phyloP scores from a whole-genome alignment of 768 basidiomycete species.

The Suillus subalutaceus region DNA sequence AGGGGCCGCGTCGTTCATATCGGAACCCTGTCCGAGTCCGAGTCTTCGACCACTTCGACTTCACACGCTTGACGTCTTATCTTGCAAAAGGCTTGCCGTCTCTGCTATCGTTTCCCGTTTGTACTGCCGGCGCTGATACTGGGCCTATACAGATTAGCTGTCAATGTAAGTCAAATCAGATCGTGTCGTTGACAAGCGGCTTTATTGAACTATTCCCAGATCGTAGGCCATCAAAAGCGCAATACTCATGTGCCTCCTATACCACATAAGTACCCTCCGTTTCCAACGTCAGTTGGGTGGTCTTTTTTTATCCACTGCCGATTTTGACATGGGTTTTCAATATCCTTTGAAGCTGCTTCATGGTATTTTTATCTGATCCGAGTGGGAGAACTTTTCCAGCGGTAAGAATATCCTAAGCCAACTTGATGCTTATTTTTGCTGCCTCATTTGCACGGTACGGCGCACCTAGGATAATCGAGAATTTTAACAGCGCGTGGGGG shows the following conservation, averaged over 20 bases:
- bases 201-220: not conserved
- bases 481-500: not conserved
- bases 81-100: not conserved
- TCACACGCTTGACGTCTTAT: not conserved
- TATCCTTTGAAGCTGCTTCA: not conserved
- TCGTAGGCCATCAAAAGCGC: not conserved
- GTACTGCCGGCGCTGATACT: not conserved
- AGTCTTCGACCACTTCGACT: constrained; percentile 2
- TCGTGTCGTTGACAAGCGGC: not conserved
- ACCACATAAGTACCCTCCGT: not conserved
- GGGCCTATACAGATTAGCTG: not conserved
- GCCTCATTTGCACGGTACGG: too few species aligned
- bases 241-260: not conserved
- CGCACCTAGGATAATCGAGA: too few species aligned
- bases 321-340: not conserved
- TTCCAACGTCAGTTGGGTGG: not conserved
- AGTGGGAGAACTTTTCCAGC: not conserved
- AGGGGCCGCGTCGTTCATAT: not conserved
- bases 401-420: too few species aligned
- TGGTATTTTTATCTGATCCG: not conserved
- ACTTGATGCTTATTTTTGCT: too few species aligned
- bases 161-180: not conserved
- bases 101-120: not conserved
- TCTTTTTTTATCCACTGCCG: not conserved
- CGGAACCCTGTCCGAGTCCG: not conserved